Percentiles rank a stretch among this genome's conserved stretches.
These are phyloP conservation scores for Prunus armeniaca DNA, from an alignment of 306 rosid genomes.

Conservation along the genomic window DNA sequence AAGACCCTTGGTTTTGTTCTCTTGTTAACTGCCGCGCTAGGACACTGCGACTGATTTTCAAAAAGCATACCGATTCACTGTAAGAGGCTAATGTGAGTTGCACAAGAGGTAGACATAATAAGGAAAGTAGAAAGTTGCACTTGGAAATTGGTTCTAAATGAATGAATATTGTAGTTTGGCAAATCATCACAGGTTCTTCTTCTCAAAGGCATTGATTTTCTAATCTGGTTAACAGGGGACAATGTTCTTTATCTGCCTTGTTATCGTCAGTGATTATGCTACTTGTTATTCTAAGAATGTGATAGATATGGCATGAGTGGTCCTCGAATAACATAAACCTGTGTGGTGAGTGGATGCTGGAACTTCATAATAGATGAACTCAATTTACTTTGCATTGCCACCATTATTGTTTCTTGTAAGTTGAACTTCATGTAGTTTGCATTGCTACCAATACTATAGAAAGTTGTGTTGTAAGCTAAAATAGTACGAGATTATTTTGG, in stretches of 20 bases:
- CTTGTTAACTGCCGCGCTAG: no score
- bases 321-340: not conserved
- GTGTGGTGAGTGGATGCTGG: not conserved
- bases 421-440: not conserved
- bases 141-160: no score
- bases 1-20: no score
- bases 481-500: not conserved
- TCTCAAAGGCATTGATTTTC: no score
- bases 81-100: no score
- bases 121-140: no score
- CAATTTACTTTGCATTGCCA: not conserved
- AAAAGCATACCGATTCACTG: no score
- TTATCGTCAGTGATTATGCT: not conserved
- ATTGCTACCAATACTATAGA: not conserved
- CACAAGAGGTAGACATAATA: no score
- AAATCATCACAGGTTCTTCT: no score
- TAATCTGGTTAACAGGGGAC: no score
- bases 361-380: not conserved
- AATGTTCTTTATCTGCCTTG: not conserved
- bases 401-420: not conserved
- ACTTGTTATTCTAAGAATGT: not conserved
- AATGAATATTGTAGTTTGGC: no score
- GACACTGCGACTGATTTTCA: no score
- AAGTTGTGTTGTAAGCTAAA: not conserved
- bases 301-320: not conserved